Conservation (phyloP, 768 basidiomycete genomes). For the Pholiota conissans region DNA sequence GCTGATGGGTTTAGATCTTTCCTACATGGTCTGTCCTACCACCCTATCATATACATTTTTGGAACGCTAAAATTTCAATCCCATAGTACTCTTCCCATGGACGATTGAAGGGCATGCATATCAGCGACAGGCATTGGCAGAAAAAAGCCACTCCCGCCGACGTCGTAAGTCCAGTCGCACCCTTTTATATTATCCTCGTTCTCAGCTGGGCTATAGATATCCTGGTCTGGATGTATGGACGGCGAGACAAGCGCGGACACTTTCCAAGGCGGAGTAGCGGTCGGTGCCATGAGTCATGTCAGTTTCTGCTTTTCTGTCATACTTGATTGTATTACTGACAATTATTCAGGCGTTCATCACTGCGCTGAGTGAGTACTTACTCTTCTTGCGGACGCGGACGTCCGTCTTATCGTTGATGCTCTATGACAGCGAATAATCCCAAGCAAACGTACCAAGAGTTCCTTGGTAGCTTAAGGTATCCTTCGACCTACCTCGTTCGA, state of each 20-base stretch:
- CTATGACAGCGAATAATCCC: constrained; percentile 41
- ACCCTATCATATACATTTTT: background rate
- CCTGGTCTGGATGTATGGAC: constrained; percentile 72
- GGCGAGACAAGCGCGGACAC: constrained; percentile 75
- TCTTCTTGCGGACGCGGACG: background rate
- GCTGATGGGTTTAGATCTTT: constrained; percentile 36
- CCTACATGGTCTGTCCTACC: constrained; percentile 41
- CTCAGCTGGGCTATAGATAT: constrained; percentile 45
- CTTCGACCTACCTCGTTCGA: background rate
- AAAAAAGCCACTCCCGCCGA: constrained; percentile 69
- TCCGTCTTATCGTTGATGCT: background rate
- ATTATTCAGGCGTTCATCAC: constrained; percentile 59
- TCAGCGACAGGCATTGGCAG: constrained; percentile 30
- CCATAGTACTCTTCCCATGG: constrained; percentile 61
- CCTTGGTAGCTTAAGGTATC: constrained; percentile 54
- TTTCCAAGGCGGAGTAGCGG: constrained; percentile 58
- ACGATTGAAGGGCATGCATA: constrained; percentile 44
- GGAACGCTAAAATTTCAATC: background rate
- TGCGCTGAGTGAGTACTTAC: constrained; percentile 39
- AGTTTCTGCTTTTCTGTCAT: constrained; percentile 23
- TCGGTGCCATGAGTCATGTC: constrained; percentile 82
- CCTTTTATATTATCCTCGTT: background rate
- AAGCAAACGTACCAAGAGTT: constrained; percentile 67
- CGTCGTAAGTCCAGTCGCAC: constrained; percentile 39
- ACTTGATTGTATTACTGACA: background rate